Evolutionary conservation across 495 filamentous ascomycete genomes (phyloP).

Genomic region (Talaromyces trachyspermus): DNA sequence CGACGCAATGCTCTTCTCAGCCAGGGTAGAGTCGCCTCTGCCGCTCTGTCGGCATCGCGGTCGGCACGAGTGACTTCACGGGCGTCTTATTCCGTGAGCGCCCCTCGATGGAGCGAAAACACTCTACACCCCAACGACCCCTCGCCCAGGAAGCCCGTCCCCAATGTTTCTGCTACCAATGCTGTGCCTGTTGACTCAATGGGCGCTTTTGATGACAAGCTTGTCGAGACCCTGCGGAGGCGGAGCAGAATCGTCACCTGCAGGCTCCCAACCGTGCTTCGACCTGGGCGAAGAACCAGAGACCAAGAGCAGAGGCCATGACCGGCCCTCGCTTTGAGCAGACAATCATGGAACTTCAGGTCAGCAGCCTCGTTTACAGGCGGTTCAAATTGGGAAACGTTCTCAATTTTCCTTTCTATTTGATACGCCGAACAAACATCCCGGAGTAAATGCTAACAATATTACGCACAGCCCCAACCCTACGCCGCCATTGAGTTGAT

Average conservation of each 20-base stretch:
- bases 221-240: slow-evolving; percentile 55
- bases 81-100: slow-evolving; percentile 41
- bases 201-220: slow-evolving; percentile 29
- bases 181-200: slow-evolving; percentile 46
- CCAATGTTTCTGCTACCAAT: slow-evolving; percentile 56
- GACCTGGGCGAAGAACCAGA: slow-evolving; percentile 80
- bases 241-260: slow-evolving; percentile 49
- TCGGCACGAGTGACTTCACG: slow-evolving; percentile 26
- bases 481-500: slow-evolving; percentile 89
- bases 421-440: neutral
- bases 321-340: slow-evolving; percentile 92
- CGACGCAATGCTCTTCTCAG: slow-evolving; percentile 49
- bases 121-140: slow-evolving; percentile 47
- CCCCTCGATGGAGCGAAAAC: slow-evolving; percentile 42
- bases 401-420: no score
- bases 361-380: no score
- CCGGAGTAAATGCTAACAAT: neutral
- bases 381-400: no score
- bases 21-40: slow-evolving; percentile 38
- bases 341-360: slow-evolving; percentile 84
- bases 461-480: slow-evolving; percentile 64
- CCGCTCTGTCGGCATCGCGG: slow-evolving; percentile 27
- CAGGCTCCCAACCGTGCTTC: slow-evolving; percentile 83
- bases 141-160: slow-evolving; percentile 34
- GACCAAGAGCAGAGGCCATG: slow-evolving; percentile 75